A percentile compares a stretch with the other conserved stretches of the same genome.
Evolutionary conservation across 2,329 filamentous ascomycete genomes (phyloP).

Genomic region (Coniella vitis): DNA sequence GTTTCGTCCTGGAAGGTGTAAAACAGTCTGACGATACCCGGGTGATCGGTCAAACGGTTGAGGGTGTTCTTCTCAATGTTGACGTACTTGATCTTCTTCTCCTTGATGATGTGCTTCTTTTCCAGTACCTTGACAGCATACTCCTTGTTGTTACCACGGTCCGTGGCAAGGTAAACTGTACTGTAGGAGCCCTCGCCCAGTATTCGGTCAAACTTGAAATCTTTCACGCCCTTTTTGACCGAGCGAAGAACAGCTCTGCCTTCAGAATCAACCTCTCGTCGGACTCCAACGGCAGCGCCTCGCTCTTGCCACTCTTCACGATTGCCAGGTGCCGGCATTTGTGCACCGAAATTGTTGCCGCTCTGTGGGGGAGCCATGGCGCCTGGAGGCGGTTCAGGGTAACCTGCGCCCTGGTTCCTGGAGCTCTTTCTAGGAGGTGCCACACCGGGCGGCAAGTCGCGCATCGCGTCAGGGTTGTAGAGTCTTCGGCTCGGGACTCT

Average conservation of each 20-base stretch:
- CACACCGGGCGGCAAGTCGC: conserved; percentile 34
- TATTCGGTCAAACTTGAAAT: conserved; percentile 88
- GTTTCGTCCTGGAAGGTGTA: conserved; percentile 98
- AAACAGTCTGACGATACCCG: conserved; percentile 91
- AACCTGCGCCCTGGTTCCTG: conserved; percentile 57
- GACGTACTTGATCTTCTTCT: conserved; percentile 99
- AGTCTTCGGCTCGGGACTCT: conserved; percentile 63
- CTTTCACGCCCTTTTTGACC: conserved; percentile 94
- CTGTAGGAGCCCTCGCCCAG: conserved; percentile 97
- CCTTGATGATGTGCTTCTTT: conserved; percentile 98
- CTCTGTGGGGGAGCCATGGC: conserved; percentile 28
- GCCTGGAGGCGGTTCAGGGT: conserved; percentile 38
- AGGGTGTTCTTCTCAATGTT: conserved; percentile 99
- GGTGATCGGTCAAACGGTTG: conserved; percentile 92
- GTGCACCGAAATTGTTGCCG: conserved; percentile 27
- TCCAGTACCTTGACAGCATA: conserved; percentile 98
- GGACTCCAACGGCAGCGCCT: conserved; percentile 78
- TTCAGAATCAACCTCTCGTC: conserved; percentile 77
- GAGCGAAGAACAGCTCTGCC: conserved; percentile 75
- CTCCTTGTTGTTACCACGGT: conserved; percentile 83
- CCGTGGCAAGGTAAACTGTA: conserved; percentile 86
- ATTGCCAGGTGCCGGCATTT: conserved; percentile 43
- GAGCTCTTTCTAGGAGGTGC: conserved; percentile 73
- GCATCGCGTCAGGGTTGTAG: conserved; percentile 53
- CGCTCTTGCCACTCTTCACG: conserved; percentile 95